Evolutionary conservation across 1,284 basidiomycete species (phyloP).

Genomic region (Trichosporon ovoides): DNA sequence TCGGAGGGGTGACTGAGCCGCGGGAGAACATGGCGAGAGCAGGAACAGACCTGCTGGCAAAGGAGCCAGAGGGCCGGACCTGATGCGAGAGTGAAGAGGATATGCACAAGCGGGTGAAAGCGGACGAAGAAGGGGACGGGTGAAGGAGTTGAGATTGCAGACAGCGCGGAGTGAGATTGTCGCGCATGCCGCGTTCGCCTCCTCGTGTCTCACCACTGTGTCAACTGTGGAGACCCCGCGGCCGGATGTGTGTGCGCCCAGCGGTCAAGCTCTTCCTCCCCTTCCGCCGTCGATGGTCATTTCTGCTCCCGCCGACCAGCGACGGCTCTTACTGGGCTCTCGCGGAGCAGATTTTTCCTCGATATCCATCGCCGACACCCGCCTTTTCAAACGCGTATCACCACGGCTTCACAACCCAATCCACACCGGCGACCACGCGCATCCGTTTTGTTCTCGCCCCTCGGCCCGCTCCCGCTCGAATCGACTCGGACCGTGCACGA

Average conservation of each 20-base stretch:
- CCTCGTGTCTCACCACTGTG: neutral
- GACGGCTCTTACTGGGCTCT: neutral
- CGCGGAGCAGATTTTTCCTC: neutral
- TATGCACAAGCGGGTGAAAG: neutral
- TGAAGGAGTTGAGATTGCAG: neutral
- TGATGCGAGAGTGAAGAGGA: neutral
- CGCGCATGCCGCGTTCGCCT: constrained; percentile 1
- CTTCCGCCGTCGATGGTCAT: neutral
- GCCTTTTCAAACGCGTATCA: neutral
- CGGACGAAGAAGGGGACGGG: neutral
- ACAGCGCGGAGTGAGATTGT: neutral
- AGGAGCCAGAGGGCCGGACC: neutral
- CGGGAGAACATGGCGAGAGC: constrained; percentile 10
- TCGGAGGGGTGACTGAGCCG: constrained; percentile 9
- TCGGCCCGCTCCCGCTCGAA: constrained; percentile 4
- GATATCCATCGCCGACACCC: neutral
- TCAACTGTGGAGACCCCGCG: constrained; percentile 1
- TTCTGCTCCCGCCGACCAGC: neutral
- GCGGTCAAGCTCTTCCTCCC: neutral
- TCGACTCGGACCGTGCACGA: constrained; percentile 8
- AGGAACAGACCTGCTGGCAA: neutral
- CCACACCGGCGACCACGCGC: constrained; percentile 1
- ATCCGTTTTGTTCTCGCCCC: neutral
- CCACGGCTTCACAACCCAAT: neutral
- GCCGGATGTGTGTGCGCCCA: neutral